Conservation (phyloP, 2,329 filamentous ascomycete species). For the Talaromyces sp. region DNA sequence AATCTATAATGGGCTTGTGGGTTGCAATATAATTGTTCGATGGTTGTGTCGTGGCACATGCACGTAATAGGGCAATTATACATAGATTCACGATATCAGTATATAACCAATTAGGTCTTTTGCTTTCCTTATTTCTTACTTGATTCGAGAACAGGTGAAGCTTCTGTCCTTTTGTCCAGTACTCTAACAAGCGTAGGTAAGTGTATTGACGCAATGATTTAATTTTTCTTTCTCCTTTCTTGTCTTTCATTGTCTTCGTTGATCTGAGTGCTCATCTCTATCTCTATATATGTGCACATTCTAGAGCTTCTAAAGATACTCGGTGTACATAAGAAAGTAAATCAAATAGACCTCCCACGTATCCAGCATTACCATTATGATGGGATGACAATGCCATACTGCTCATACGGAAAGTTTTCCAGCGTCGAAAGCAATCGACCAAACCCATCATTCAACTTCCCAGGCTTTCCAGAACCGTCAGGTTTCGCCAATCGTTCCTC, state of each 20-base stretch:
- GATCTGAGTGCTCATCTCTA: background rate
- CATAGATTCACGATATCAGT: background rate
- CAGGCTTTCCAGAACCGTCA: constrained; percentile 47
- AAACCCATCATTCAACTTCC: constrained; percentile 60
- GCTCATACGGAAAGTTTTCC: constrained; percentile 58
- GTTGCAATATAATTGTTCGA: no score
- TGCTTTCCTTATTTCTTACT: no score
- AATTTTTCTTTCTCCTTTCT: background rate
- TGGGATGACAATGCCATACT: constrained; percentile 53
- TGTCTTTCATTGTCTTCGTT: no score
- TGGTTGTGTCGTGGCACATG: no score
- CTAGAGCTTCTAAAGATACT: background rate
- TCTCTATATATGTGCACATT: background rate
- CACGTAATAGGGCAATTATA: background rate
- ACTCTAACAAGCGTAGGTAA: no score
- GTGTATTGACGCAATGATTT: background rate
- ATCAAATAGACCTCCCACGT: background rate
- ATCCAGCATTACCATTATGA: constrained; percentile 12
- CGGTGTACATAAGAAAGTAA: background rate
- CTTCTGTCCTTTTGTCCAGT: no score
- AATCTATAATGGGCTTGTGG: background rate
- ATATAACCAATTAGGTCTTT: background rate
- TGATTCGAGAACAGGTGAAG: no score
- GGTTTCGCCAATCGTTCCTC: constrained; percentile 26
- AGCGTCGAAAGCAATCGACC: constrained; percentile 52